These are phyloP conservation scores for Meripilus lineatus DNA, from an alignment of 1,284 basidiomycete species.

Conservation along the genomic window DNA sequence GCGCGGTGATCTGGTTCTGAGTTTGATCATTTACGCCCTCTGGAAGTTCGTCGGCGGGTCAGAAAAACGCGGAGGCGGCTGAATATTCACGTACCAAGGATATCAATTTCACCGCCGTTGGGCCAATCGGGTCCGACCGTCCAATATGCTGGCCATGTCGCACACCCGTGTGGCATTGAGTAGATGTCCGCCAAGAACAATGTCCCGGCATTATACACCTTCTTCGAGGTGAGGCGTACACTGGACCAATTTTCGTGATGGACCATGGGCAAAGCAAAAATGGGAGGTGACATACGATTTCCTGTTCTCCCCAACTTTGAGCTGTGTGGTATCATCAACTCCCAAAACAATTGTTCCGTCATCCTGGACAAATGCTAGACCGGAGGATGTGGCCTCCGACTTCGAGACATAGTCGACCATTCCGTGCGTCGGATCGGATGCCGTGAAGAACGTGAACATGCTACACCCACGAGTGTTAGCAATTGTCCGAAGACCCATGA, in stretches of 20 bases:
- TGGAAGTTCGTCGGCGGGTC: conserved; percentile 9
- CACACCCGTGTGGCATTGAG: conserved; percentile 76
- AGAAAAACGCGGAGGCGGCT: not conserved
- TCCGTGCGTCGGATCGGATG: conserved; percentile 62
- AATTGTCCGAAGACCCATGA: not conserved
- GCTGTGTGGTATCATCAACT: conserved; percentile 52
- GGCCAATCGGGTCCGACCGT: conserved; percentile 68
- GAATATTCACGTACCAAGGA: conserved; percentile 20
- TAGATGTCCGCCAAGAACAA: conserved; percentile 76
- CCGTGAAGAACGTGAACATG: conserved; percentile 59
- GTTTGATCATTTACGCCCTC: conserved; percentile 58
- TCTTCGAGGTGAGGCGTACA: conserved; percentile 68
- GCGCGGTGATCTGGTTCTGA: conserved; percentile 69
- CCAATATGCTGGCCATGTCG: conserved; percentile 78
- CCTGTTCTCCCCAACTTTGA: conserved; percentile 51
- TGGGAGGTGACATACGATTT: conserved; percentile 51
- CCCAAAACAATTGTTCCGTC: conserved; percentile 52
- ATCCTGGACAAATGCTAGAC: conserved; percentile 55
- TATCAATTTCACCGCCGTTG: conserved; percentile 39
- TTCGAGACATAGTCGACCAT: conserved; percentile 50
- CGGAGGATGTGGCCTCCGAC: conserved; percentile 39
- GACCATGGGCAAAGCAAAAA: not conserved
- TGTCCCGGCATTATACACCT: conserved; percentile 55
- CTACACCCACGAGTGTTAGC: conserved; percentile 27
- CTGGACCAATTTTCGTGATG: conserved; percentile 28